Base-by-base conservation (phyloP, 805 yeast species). In the Maudiozyma serrabonitensis region DNA sequence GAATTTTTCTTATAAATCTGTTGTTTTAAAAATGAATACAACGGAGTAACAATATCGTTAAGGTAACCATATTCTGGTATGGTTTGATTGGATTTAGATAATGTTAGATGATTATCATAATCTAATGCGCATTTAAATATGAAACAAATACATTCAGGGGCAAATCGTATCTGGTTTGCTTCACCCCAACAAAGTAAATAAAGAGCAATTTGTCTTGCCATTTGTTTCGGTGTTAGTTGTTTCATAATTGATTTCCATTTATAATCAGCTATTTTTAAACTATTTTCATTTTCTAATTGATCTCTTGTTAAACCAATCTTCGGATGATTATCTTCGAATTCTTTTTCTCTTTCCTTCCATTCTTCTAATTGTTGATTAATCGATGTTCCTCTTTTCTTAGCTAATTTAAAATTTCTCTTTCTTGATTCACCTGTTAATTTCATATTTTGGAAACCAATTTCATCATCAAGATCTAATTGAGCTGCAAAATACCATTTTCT, bases 401-500 rank as follows among this genome's bases (percentile, higher is more conserved):
- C 81, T 15, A 50, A 35, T 60, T 72, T 72, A 46, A 69, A 63
- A 54, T 75, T 72, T 51, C 75, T 64, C 53, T 68, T 64, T 48
- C 69, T 62, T 18, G 75, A 68, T 48, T 72, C 71, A 7, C 80
- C 82, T 25, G 61, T 65, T 50, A 78, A 67, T 66, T 76, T 75
- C 79, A 77, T 75, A 60, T 74, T 72, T 52, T 75, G 69, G 61
- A 76, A 74, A 3, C 84, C 84, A 41, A 79, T 68, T 48, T 78
- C 83, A 48, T 79, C 84, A 67, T 89, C 96, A 45, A 84, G 67
- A 55, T 83, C 89, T 37, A 84, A 69, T 66, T 82, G 87, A 8
- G 95, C 87, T 43, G 95, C 87, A 67, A 90, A 86, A 64, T 81
- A 88, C 98, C 98, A 91, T 66, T 86, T 88, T 60, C 83, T 78